phyloP scores from a whole-genome alignment of 352 stramenopile genomes.

The Thraustochytrium sp. region DNA sequence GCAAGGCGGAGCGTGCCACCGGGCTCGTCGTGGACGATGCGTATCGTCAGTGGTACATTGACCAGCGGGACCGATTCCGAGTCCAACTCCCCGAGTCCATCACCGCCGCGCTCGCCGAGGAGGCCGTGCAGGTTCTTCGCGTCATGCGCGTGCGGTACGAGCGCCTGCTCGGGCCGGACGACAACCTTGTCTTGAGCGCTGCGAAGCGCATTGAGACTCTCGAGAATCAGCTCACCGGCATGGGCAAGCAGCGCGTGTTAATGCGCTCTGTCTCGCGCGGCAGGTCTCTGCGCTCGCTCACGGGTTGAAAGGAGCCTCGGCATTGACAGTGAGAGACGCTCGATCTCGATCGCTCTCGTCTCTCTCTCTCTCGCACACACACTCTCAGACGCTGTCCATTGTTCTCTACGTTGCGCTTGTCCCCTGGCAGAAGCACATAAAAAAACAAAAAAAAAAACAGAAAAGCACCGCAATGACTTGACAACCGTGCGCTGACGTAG shows the following conservation, averaged over 20 bases:
- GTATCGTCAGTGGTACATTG: constrained; percentile 29
- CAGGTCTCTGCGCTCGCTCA: neutral
- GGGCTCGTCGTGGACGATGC: neutral
- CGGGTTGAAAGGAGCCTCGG: neutral
- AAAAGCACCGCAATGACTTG: too few relatives aligned
- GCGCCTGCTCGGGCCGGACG: constrained; percentile 23
- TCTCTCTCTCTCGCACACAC: too few relatives aligned
- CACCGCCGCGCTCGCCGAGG: neutral
- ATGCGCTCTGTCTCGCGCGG: neutral
- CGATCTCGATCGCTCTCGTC: too few relatives aligned
- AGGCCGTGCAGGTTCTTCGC: neutral
- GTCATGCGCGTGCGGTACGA: neutral
- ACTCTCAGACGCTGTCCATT: too few relatives aligned
- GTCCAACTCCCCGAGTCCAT: constrained; percentile 4
- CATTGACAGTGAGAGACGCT: neutral
- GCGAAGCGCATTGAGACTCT: neutral
- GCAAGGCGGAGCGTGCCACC: neutral
- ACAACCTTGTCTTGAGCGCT: neutral
- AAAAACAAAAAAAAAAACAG: too few relatives aligned
- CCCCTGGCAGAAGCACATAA: too few relatives aligned
- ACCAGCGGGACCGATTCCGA: constrained; percentile 8
- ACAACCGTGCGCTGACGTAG: too few relatives aligned
- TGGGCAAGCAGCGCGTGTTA: neutral
- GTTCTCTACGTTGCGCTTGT: too few relatives aligned
- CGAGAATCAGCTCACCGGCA: neutral